Base-by-base conservation (phyloP, 441 rosid species). In the Erysimum pusillum region DNA sequence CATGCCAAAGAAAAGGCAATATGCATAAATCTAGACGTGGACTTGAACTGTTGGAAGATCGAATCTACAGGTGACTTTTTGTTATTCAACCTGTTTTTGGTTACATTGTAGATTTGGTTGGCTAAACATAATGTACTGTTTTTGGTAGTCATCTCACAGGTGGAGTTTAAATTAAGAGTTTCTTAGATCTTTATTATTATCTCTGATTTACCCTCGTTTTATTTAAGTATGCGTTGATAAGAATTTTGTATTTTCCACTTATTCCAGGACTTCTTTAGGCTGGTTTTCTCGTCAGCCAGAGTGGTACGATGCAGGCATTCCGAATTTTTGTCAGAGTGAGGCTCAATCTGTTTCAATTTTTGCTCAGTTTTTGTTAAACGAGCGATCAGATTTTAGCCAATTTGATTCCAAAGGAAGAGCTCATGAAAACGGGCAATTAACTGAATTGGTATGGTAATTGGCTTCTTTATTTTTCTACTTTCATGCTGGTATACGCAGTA, bases 251-350 rank as follows among this genome's bases (percentile, higher is more conserved):
- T 34, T 34, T 36, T 80, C 57, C 73, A 54, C 78, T 34, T 82
- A 65, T 73, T 83, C 41, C 83, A 94, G 99, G 86, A 87, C 91
- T 74, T 87, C 91, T 68, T 82, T 94, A 87, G 93, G 96, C 46
- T 92, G 99, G 98, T 94, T 94, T 87, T 87, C 97, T 76, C 84
- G 77, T 84, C 96, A 87, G 85, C 96, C 97, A 10, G 93, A 89
- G 79, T 92, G 92, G 96, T 86, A 65, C 48, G 93, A 94, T 70
- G 81, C 76, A 51, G 85, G 83, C 71, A 75, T 82, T 75, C 67
- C 80, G 62, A 87, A 83, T 79, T 91, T 88, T 74, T 76, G 94
- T 70, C 87, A 78, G 79, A 87, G 87, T 36, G 97, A 92, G 91
- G 97, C 98, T 72, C 90, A 78, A 45, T 87, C 99, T 57, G 84